These are phyloP conservation scores for Yarrowia sp. DNA, from an alignment of 805 yeast genomes.

Conservation along the genomic window DNA sequence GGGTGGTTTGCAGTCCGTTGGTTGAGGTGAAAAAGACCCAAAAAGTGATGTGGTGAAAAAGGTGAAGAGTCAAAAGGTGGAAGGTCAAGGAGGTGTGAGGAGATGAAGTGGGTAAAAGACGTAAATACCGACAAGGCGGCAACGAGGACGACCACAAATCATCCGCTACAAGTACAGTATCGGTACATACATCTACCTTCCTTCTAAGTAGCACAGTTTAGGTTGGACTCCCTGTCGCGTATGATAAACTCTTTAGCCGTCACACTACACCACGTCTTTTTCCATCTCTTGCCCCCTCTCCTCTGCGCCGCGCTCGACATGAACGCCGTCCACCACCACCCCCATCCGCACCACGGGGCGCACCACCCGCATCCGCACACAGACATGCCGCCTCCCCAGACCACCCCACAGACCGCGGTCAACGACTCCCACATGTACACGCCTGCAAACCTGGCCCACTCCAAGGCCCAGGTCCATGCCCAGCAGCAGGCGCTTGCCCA, in stretches of 20 bases:
- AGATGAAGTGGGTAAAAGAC: no score
- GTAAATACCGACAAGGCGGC: no score
- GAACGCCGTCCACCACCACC: conserved; percentile 36
- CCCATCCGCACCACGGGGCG: conserved; percentile 18
- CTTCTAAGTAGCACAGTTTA: background rate
- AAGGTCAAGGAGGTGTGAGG: no score
- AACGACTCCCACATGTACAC: conserved; percentile 13
- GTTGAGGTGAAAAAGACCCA: no score
- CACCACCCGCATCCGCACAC: conserved; percentile 27
- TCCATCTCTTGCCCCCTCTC: background rate
- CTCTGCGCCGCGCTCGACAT: conserved; percentile 2
- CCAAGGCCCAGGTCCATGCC: conserved; percentile 38
- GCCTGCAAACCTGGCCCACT: conserved; percentile 21
- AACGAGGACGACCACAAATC: no score
- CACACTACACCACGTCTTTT: conserved; percentile 2
- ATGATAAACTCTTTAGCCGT: conserved; percentile 25
- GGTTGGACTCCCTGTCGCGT: conserved; percentile 28
- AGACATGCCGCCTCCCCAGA: conserved; percentile 28
- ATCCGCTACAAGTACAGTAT: no score
- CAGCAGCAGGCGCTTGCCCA: conserved; percentile 37
- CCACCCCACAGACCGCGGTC: background rate
- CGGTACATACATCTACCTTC: no score
- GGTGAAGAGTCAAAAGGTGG: no score
- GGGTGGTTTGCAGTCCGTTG: no score
- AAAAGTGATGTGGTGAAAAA: no score